Percentiles rank a stretch among this genome's conserved stretches.
Conservation (phyloP, 495 filamentous ascomycete species). For the Parathielavia appendiculata region DNA sequence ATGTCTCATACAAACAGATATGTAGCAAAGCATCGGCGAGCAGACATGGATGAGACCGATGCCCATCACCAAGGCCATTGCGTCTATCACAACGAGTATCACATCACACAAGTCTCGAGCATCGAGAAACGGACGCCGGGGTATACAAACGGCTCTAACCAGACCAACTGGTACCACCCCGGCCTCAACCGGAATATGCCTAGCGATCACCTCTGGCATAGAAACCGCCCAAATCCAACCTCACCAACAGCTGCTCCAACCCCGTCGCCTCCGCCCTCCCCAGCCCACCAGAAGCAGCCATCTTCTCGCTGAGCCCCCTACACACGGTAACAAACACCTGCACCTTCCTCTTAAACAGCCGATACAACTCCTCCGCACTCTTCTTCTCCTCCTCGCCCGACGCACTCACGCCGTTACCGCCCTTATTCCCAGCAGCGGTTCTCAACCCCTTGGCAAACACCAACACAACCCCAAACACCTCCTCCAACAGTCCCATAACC, state of each 20-base stretch:
- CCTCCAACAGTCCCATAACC: slow-evolving; percentile 68
- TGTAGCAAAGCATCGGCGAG: no score
- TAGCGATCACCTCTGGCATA: slow-evolving; percentile 31
- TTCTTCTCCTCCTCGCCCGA: slow-evolving; percentile 3
- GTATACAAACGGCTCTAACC: background rate
- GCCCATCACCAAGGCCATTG: no score
- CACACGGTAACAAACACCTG: slow-evolving; percentile 63
- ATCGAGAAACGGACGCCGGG: no score
- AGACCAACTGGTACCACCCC: background rate
- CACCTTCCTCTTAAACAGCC: slow-evolving; percentile 59
- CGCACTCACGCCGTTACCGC: no score
- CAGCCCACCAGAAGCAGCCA: slow-evolving; percentile 34
- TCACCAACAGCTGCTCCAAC: slow-evolving; percentile 49
- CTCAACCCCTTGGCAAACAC: slow-evolving; percentile 49
- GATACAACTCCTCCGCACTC: slow-evolving; percentile 52
- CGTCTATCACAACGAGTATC: no score
- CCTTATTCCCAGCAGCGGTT: slow-evolving; percentile 2
- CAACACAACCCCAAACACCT: slow-evolving; percentile 68
- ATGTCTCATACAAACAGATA: no score
- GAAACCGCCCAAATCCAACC: slow-evolving; percentile 59
- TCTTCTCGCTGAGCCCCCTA: slow-evolving; percentile 56
- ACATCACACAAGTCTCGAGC: no score
- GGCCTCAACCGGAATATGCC: background rate
- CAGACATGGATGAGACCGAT: no score
- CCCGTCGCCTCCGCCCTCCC: slow-evolving; percentile 32